These are phyloP conservation scores for Populus tremula DNA, from an alignment of 345 rosid species.

Conservation along the genomic window DNA sequence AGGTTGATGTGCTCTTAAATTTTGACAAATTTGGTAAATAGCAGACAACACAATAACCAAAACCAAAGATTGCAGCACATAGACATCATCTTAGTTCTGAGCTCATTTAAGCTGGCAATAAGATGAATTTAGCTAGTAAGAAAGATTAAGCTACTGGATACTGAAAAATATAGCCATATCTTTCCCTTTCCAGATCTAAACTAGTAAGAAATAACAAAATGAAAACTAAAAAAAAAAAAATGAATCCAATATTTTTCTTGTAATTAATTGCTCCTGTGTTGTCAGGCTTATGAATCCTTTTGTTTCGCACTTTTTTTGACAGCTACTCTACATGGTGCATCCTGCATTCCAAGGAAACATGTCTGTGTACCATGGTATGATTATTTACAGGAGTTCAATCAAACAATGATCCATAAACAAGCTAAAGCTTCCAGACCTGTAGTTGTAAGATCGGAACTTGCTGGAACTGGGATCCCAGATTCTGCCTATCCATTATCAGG, in stretches of 20 bases:
- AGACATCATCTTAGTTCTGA: too few relatives aligned
- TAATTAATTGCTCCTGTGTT: background rate
- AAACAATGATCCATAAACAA: slow-evolving; percentile 16
- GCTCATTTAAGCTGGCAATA: too few relatives aligned
- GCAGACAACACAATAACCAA: too few relatives aligned
- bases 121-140: background rate
- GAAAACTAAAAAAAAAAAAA: background rate
- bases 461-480: slow-evolving; percentile 52
- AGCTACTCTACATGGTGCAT: slow-evolving; percentile 39
- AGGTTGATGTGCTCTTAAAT: background rate
- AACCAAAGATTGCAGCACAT: too few relatives aligned
- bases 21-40: too few relatives aligned
- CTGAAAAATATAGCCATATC: background rate
- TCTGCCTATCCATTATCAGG: slow-evolving; percentile 55
- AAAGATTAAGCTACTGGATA: background rate
- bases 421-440: slow-evolving; percentile 30
- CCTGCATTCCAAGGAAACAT: slow-evolving; percentile 28
- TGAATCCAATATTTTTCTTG: background rate
- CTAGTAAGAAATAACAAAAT: background rate
- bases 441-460: slow-evolving; percentile 58
- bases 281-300: background rate
- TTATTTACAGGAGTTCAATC: slow-evolving; percentile 25
- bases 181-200: background rate
- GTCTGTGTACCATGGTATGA: slow-evolving; percentile 21
- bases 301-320: background rate